These are phyloP conservation scores for Suillus tomentosus DNA, from an alignment of 768 basidiomycete species.

Conservation along the genomic window DNA sequence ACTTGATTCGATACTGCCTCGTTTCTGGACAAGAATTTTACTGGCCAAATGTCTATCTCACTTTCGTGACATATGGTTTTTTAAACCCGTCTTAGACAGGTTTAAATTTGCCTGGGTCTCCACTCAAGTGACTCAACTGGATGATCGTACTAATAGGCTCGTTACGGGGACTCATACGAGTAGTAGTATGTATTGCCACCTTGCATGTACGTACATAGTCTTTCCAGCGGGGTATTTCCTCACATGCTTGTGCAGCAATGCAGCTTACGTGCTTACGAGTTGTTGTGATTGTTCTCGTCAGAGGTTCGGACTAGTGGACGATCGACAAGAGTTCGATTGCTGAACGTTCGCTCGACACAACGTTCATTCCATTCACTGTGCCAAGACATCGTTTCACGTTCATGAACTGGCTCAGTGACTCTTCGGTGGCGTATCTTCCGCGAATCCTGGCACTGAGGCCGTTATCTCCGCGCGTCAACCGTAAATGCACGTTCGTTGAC, in stretches of 20 bases:
- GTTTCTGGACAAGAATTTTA: neutral
- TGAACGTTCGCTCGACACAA: neutral
- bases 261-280: neutral
- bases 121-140: neutral
- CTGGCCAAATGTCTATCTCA: neutral
- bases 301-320: neutral
- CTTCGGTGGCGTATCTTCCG: neutral
- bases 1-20: neutral
- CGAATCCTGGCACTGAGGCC: neutral
- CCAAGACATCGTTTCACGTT: neutral
- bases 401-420: neutral
- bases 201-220: neutral
- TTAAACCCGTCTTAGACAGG: neutral
- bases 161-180: neutral
- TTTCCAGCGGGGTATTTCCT: neutral
- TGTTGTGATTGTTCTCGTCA: neutral
- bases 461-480: constrained; percentile 6
- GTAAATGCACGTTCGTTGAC: constrained; percentile 6
- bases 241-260: neutral
- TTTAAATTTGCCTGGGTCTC: neutral
- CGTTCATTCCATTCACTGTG: neutral
- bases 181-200: neutral
- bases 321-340: neutral
- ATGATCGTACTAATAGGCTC: neutral
- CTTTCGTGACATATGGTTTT: neutral